Evolutionary conservation across 495 filamentous ascomycete species (phyloP), one percentile per base, ranked within the genome.

Genomic region (Penicillium cosmopolitanum): DNA sequence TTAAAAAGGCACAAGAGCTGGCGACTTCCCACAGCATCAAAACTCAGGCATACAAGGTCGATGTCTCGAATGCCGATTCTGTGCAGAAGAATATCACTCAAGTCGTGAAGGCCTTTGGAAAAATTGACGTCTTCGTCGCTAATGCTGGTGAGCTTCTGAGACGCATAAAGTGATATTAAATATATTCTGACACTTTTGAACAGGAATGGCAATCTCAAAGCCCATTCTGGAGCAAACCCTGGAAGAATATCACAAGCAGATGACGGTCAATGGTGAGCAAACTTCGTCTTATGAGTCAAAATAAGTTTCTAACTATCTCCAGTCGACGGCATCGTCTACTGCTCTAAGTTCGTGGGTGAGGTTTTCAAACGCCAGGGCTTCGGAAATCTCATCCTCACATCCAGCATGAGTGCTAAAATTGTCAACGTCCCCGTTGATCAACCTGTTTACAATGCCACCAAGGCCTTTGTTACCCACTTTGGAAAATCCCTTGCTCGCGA

Each of bases 341-440:
- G 66, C 35, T 55, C 72, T 36, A 75, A 75, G 40, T 73, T 64
- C 51, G 76, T 68, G 35, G 80, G 80, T 42, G 67, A 90, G 65
- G 88, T 93, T 79, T 82, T 90, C 64, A 72, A 80, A 10, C 63
- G 64, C 50, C 73, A 80, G 36, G 68, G 70, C 36, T 68, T 64
- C 64, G 90, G 89, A 4, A 90, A 87, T 60, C 80, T 94, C 46
- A 86, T 88, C 51, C 71, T 93, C 61, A 90, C 92, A 61, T 91
- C 86, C 2, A 87, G 84, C 61, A 93, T 94, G 91, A 90, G 87
- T 66, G 91, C 82, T 3, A 88, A 85, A 16, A 77, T 94, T 53
- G 91, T 91, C 31, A 95, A 94, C 61, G 84, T 86, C 46, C 87
- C 86, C 2, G 72, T 85, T 21, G 76, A 85, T 16, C 82, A 82